A percentile compares a stretch with the other conserved stretches of the same genome.
Conservation (phyloP, 257 asterid genomes). For the Paraleonurus japonicus region DNA sequence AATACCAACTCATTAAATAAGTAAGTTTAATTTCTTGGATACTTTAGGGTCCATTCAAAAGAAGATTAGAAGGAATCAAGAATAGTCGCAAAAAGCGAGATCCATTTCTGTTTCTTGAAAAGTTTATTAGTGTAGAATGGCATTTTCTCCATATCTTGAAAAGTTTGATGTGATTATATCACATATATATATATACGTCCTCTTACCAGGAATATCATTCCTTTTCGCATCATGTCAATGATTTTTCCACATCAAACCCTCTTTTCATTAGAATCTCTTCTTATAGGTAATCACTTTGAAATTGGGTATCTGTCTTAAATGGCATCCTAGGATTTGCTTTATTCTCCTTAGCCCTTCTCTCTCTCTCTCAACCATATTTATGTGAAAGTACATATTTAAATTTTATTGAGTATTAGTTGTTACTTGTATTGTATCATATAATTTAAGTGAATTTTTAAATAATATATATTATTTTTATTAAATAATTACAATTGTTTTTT, state of each 20-base stretch:
- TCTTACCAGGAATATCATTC: not conserved
- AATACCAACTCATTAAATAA: too few relatives aligned
- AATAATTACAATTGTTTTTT: too few relatives aligned
- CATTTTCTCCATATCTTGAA: not conserved
- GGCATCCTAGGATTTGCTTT: not conserved
- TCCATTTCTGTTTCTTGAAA: not conserved
- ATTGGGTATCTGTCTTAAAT: not conserved
- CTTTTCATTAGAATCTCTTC: not conserved
- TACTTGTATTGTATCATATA: too few relatives aligned
- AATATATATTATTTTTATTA: too few relatives aligned
- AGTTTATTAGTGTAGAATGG: not conserved
- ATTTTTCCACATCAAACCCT: not conserved
- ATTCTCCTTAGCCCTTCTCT: not conserved
- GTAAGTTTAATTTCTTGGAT: not conserved
- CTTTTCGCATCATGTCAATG: not conserved
- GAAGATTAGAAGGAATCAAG: not conserved
- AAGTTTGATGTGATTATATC: not conserved
- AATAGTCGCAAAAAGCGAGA: not conserved
- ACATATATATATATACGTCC: not conserved
- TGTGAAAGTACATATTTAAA: too few relatives aligned
- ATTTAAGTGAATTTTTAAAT: too few relatives aligned
- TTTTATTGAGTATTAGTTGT: too few relatives aligned
- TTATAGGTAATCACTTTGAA: not conserved
- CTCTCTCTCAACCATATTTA: not conserved
- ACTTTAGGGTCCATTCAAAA: not conserved